Evolutionary conservation across 768 basidiomycete genomes (phyloP).

Genomic region (Tricholoma flavovirens): DNA sequence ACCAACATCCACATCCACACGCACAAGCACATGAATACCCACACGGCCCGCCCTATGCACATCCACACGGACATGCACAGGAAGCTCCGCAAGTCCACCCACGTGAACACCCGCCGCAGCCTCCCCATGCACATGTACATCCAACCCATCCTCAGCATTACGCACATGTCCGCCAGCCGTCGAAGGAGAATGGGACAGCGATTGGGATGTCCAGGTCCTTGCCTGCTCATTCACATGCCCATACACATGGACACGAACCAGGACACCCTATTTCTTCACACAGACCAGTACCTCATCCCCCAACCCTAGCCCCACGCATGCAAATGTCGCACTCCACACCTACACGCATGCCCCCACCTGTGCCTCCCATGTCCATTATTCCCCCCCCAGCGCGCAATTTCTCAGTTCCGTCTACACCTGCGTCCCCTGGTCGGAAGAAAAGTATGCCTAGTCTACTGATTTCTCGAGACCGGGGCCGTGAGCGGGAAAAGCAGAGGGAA

Average conservation of each 20-base stretch:
- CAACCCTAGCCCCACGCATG: constrained; percentile 4
- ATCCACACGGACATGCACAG: not conserved
- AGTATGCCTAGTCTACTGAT: constrained; percentile 6
- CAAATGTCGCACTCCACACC: constrained; percentile 10
- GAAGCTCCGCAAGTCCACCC: not conserved
- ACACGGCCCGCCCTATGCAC: not conserved
- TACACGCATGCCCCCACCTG: not conserved
- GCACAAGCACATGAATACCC: not conserved
- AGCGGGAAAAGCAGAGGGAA: constrained; percentile 9
- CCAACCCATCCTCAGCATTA: constrained; percentile 1
- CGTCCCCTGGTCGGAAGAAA: constrained; percentile 8
- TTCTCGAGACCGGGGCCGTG: constrained; percentile 7
- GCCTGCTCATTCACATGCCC: not conserved
- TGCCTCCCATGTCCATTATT: not conserved
- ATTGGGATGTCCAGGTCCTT: not conserved
- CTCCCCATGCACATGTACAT: not conserved
- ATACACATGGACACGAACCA: not conserved
- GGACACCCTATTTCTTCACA: not conserved
- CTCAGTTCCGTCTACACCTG: not conserved
- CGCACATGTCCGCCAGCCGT: not conserved
- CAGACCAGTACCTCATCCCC: constrained; percentile 12
- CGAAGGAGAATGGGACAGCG: not conserved
- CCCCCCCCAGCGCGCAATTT: not conserved
- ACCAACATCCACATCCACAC: not conserved
- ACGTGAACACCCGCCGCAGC: not conserved